Conservation (phyloP, 2,329 filamentous ascomycete species). For the Aspergillus viridinutans region DNA sequence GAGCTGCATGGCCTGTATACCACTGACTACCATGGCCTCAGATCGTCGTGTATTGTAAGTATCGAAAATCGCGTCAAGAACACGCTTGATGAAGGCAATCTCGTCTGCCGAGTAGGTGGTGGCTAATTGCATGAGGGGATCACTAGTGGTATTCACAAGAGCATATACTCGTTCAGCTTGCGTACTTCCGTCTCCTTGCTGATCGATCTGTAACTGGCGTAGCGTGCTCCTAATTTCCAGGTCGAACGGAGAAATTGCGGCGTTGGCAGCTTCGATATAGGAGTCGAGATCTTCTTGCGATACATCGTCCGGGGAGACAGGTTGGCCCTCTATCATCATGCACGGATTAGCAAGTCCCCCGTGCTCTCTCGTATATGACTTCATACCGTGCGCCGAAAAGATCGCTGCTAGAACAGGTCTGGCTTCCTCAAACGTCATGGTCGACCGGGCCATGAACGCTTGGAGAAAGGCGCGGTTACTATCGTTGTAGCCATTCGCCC, state of each 20-base stretch:
- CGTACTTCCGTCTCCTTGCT: constrained; percentile 2
- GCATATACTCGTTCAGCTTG: constrained; percentile 63
- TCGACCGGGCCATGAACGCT: constrained; percentile 73
- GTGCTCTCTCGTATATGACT: not conserved
- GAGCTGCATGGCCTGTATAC: constrained; percentile 73
- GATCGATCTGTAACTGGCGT: constrained; percentile 57
- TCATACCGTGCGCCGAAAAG: constrained; percentile 54
- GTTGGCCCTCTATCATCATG: constrained; percentile 38
- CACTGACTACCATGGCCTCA: constrained; percentile 78
- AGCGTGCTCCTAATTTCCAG: constrained; percentile 75
- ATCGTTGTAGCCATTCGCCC: constrained; percentile 50
- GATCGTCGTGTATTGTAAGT: constrained; percentile 73
- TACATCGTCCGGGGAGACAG: constrained; percentile 58
- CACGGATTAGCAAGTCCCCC: not conserved
- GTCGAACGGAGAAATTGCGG: constrained; percentile 73
- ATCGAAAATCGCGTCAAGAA: constrained; percentile 90
- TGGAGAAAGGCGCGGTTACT: constrained; percentile 86
- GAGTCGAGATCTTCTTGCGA: constrained; percentile 63
- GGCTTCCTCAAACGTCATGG: constrained; percentile 70
- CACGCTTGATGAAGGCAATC: constrained; percentile 79
- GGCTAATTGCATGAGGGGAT: constrained; percentile 79
- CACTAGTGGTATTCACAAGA: constrained; percentile 82
- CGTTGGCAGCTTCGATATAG: constrained; percentile 67
- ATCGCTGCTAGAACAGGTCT: constrained; percentile 73
- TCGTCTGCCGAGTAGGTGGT: constrained; percentile 78